Evolutionary conservation across 2,329 filamentous ascomycete genomes (phyloP), one percentile per base, ranked within the genome.

Genomic region (Fonsecaea monophora): DNA sequence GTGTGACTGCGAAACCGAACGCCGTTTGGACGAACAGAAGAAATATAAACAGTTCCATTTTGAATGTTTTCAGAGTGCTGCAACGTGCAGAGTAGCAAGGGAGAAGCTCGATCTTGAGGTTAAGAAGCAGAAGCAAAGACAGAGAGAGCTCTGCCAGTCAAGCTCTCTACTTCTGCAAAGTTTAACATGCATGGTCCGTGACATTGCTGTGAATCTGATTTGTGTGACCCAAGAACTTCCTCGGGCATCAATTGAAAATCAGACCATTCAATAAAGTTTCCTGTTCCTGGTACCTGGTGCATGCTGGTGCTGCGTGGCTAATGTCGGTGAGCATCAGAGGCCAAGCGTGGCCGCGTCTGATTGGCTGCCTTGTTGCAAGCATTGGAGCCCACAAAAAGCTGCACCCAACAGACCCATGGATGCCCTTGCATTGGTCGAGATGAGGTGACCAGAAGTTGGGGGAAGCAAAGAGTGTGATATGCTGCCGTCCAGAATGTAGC

Each of bases 181-280:
- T 53, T 65, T 15, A 55, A 62, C 32, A 18, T 63, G 64, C 62
- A 67, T 58, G 53, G 25, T 21, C 32, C 42, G 62, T 56, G 50
- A 65, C 58, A 57, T 38, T 37, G 48, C 54, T 38, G 59, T 38
- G 38, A 57, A 57, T 21, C 3, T 63, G 65, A 67, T 65, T 68
- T 68, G 68, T 68, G 68, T 53, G 68, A 66, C 60, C 34, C 21
- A 54, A 48, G 42, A 56, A 13, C 30, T 45, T 55, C 34, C 40
- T 70, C 68, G 68, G 68, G 66, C 68, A 70, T 68, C 68, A 70
- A 70, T 60, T 32, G 62, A 55, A 59, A 37, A 61, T 62, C 42
- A 18, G 34, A 60, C 62, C 62, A 60, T 48, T 56, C 60, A 66
- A 63, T 59, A 66, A 38, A 56, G 45, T 56, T 63, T 37, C 30